Conservation (phyloP, 2,329 filamentous ascomycete species). For the Helicocarpus griseus region DNA sequence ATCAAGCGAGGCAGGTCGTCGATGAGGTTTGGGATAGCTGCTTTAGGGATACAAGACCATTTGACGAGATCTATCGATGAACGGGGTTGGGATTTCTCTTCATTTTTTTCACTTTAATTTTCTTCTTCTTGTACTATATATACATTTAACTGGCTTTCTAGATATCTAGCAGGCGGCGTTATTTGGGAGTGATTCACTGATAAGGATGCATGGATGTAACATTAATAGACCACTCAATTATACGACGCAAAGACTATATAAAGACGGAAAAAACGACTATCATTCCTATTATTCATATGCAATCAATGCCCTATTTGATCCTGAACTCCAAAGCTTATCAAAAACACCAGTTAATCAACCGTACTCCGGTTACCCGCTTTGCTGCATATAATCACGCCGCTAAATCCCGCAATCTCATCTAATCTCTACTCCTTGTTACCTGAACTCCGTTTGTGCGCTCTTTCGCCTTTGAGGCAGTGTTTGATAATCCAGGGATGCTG, state of each 20-base stretch:
- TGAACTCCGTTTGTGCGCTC: slow-evolving; percentile 34
- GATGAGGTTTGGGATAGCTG: slow-evolving; percentile 99
- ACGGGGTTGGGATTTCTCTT: neutral
- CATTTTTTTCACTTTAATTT: neutral
- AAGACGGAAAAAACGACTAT: neutral
- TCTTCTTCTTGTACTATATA: neutral
- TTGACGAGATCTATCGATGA: slow-evolving; percentile 86
- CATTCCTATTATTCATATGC: neutral
- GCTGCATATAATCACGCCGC: no score
- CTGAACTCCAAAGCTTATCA: neutral
- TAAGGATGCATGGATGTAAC: neutral
- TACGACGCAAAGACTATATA: neutral
- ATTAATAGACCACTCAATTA: neutral
- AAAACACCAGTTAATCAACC: neutral
- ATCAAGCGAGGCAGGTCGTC: slow-evolving; percentile 76
- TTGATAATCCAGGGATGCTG: slow-evolving; percentile 94
- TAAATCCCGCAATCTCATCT: neutral
- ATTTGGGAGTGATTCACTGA: neutral
- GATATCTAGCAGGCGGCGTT: neutral
- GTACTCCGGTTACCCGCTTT: neutral
- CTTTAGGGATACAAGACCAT: slow-evolving; percentile 85
- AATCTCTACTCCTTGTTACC: slow-evolving; percentile 17
- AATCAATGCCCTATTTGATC: neutral
- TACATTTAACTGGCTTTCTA: neutral
- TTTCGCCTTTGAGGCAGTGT: slow-evolving; percentile 60